Percentiles rank a stretch among this genome's conserved stretches.
Conservation (phyloP, 176 grass and related monocot genomes). For the Musa acuminata region DNA sequence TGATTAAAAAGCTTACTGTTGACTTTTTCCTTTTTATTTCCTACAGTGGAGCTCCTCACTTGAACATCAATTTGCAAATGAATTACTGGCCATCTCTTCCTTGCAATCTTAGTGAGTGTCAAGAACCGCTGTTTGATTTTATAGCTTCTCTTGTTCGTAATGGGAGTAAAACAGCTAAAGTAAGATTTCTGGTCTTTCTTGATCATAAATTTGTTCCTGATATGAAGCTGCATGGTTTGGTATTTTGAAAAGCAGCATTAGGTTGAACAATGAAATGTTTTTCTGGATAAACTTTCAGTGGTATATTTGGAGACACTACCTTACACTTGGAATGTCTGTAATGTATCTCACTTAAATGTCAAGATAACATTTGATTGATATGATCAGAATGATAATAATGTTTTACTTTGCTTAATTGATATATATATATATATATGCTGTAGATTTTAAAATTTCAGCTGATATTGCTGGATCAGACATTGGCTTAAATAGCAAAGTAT, state of each 20-base stretch:
- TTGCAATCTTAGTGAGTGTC: slow-evolving; percentile 74
- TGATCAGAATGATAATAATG: neutral
- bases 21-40: slow-evolving; percentile 23
- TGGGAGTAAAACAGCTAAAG: slow-evolving; percentile 72
- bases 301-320: neutral
- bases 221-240: neutral
- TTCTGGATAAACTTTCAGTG: neutral
- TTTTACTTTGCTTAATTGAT: neutral
- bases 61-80: slow-evolving; percentile 87
- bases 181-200: slow-evolving; percentile 21
- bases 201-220: neutral
- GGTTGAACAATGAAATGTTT: neutral
- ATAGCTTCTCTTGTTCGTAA: slow-evolving; percentile 63
- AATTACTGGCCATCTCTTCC: slow-evolving; percentile 86
- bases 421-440: too few species aligned
- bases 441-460: too few species aligned
- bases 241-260: neutral
- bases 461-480: too few species aligned
- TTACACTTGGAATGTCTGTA: neutral
- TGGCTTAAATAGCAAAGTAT: too few species aligned
- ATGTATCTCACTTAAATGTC: neutral
- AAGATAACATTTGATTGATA: neutral
- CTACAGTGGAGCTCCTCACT: slow-evolving; percentile 63
- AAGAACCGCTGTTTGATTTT: slow-evolving; percentile 79
- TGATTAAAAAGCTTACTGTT: slow-evolving; percentile 26